Percentiles rank a stretch among this genome's conserved stretches.
Conservation (phyloP, 306 rosid genomes). For the Rosa multiflora region DNA sequence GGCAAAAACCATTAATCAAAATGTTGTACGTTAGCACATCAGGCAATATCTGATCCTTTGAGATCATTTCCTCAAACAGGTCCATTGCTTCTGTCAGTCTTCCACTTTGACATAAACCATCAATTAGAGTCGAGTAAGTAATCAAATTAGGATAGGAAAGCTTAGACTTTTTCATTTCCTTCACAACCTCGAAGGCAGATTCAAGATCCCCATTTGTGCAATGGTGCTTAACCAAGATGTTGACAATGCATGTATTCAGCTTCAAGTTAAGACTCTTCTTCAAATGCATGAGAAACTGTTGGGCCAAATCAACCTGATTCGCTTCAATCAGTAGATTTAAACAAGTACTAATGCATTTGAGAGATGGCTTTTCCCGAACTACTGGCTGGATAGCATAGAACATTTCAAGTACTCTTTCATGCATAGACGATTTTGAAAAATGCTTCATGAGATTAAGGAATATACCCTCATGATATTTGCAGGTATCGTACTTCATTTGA, state of each 20-base stretch:
- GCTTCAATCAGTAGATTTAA: constrained; percentile 74
- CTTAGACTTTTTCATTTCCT: constrained; percentile 61
- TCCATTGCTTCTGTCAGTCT: constrained; percentile 76
- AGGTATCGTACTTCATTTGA: constrained; percentile 77
- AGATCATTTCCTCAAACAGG: constrained; percentile 76
- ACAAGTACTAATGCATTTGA: constrained; percentile 75
- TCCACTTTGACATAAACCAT: constrained; percentile 69
- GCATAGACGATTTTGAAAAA: constrained; percentile 54
- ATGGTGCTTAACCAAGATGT: constrained; percentile 83
- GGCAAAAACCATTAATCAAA: constrained; percentile 75
- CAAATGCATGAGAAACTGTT: constrained; percentile 56
- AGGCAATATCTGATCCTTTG: constrained; percentile 59
- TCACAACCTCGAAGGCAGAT: constrained; percentile 71
- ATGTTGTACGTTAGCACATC: constrained; percentile 72
- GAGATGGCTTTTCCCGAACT: constrained; percentile 73
- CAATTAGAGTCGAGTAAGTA: constrained; percentile 80
- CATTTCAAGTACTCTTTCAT: constrained; percentile 66
- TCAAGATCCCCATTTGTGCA: constrained; percentile 74
- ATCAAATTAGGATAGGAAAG: constrained; percentile 68
- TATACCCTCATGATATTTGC: constrained; percentile 78
- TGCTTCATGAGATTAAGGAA: constrained; percentile 83
- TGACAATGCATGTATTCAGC: constrained; percentile 79
- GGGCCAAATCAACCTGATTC: constrained; percentile 61
- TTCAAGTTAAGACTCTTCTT: constrained; percentile 45
- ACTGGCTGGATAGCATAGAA: constrained; percentile 60